Conservation (phyloP, 371 early-diverging fungal genomes). For the Dichotomocladium elegans region DNA sequence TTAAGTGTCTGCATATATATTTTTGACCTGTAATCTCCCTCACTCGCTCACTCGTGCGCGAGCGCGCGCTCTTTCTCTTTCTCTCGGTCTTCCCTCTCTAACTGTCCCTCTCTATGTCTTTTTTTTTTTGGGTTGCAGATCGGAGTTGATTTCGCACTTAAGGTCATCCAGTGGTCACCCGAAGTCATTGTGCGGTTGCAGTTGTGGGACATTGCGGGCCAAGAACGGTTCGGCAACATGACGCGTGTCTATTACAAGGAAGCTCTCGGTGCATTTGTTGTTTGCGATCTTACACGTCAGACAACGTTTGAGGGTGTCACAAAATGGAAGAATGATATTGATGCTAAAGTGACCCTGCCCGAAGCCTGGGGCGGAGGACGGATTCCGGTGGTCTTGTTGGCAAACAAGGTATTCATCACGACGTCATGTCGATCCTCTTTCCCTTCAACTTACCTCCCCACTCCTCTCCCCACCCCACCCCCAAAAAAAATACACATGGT, state of each 20-base stretch:
- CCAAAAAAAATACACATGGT: too few relatives aligned
- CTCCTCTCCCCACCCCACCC: too few relatives aligned
- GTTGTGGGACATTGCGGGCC: slow-evolving; percentile 87
- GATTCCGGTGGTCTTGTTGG: slow-evolving; percentile 62
- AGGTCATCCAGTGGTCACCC: slow-evolving; percentile 64
- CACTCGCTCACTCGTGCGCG: not conserved
- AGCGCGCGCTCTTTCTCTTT: too few relatives aligned
- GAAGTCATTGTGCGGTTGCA: slow-evolving; percentile 62
- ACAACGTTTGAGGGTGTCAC: slow-evolving; percentile 69
- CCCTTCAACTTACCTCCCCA: too few relatives aligned
- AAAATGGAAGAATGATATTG: slow-evolving; percentile 71
- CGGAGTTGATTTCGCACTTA: slow-evolving; percentile 84
- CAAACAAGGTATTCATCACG: slow-evolving; percentile 69
- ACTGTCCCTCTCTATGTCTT: too few relatives aligned
- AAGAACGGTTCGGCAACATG: slow-evolving; percentile 77
- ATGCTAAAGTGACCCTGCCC: slow-evolving; percentile 58
- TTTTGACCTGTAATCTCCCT: not conserved
- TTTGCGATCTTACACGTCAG: slow-evolving; percentile 74
- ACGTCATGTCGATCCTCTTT: too few relatives aligned
- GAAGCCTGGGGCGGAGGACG: slow-evolving; percentile 54
- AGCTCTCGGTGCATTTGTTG: slow-evolving; percentile 74
- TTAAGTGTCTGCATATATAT: too few relatives aligned
- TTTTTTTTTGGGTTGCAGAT: slow-evolving; percentile 32
- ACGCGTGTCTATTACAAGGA: slow-evolving; percentile 82
- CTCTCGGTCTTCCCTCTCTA: too few relatives aligned